Evolutionary conservation across 495 filamentous ascomycete species (phyloP).

Genomic region (Aspergillus avenaceus): DNA sequence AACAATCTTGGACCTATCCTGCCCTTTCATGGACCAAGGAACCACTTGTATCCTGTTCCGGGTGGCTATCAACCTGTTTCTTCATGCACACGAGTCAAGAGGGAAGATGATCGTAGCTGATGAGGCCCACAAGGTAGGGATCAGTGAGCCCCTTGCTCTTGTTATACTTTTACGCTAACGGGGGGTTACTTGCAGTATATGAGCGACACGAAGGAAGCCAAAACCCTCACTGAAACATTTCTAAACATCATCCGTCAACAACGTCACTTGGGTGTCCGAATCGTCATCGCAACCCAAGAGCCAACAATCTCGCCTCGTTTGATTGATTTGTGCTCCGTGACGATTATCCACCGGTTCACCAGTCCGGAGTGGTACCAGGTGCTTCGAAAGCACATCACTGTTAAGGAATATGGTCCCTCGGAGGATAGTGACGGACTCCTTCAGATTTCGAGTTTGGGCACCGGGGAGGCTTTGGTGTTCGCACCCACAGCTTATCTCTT

Average conservation of each 20-base stretch:
- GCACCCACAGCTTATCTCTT: conserved; percentile 54
- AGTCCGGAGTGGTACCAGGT: conserved; percentile 64
- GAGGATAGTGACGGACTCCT: conserved; percentile 41
- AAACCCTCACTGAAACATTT: conserved; percentile 56
- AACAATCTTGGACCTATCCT: conserved; percentile 71
- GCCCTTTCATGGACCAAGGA: conserved; percentile 61
- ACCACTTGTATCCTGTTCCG: conserved; percentile 66
- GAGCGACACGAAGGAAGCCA: conserved; percentile 31
- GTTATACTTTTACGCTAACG: background rate
- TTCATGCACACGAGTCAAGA: conserved; percentile 41
- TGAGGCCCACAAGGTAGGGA: conserved; percentile 53
- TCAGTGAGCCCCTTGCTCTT: background rate
- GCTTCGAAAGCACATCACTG: conserved; percentile 53
- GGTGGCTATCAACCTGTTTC: conserved; percentile 57
- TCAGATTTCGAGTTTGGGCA: conserved; percentile 50
- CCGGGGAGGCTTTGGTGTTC: conserved; percentile 66
- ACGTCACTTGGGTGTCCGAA: conserved; percentile 61
- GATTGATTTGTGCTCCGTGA: conserved; percentile 65
- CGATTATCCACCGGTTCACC: conserved; percentile 69
- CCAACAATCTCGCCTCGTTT: conserved; percentile 67
- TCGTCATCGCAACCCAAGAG: conserved; percentile 74
- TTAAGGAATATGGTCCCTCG: conserved; percentile 15
- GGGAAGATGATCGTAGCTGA: conserved; percentile 56
- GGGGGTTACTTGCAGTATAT: conserved; percentile 37
- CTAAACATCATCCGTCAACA: conserved; percentile 66